Evolutionary conservation across 2,329 filamentous ascomycete species (phyloP), one percentile per base, ranked within the genome.

Genomic region (Colletotrichum sp.): DNA sequence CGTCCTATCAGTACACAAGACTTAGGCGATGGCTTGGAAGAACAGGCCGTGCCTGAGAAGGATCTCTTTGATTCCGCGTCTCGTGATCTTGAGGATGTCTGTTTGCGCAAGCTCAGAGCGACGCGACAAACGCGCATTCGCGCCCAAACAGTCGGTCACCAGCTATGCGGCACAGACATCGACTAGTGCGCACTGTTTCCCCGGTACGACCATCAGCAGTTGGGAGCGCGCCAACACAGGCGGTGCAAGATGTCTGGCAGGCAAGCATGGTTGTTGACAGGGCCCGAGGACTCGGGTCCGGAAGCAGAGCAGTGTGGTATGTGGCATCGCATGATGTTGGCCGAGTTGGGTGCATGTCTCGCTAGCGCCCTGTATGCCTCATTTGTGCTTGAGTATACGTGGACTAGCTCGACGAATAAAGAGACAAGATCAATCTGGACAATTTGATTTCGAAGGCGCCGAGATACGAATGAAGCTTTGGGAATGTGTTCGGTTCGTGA

Each of bases 211-310:
- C 26, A 63, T 63, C 58, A 32, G 16, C 26, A 28, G 67, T 43
- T 16, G 55, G 16, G 26, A 60, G 9, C 34, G 28, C 12, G 18
- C 64, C 32, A 48, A 32, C 5, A 6, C 28, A 60, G 58, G 28
- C 58, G 34, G 26, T 60, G 52, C 63, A 68, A 36, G 57, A 16
- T 64, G 61, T 28, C 30, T 64, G 58, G 30, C 28, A 64, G 24
- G 21, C 34, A 38, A 43, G n/a, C 67, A n/a, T 52, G 60, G 55
- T 48, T 58, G 48, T 28, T 48, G 28, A 24, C 67, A 64, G 70
- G 72, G 73, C 69, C 73, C 73, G 32, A 73, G 38, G n/a, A 66
- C 38, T 72, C 55, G 73, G 73, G 38, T 73, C 69, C 55, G 69
- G 69, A 64, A 57, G 32, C 72, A 74, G 52, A 38, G 21, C 34